Evolutionary conservation across 345 rosid species (phyloP).

Genomic region (Physaria fendleri): DNA sequence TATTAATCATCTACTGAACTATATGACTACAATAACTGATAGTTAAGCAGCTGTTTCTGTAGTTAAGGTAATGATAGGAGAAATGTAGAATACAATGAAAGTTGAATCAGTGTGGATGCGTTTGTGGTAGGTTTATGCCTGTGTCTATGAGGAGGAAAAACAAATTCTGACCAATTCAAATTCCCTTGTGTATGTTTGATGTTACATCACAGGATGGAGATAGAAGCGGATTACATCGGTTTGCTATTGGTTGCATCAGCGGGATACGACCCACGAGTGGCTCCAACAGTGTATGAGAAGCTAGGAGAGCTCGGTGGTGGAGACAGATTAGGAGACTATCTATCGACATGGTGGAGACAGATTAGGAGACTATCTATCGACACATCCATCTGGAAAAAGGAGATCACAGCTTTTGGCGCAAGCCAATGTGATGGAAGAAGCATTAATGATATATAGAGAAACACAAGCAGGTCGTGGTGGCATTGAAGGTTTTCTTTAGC

Average conservation of each 20-base stretch:
- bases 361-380: too few relatives aligned
- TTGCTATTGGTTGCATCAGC: too few relatives aligned
- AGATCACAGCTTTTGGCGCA: conserved; percentile 65
- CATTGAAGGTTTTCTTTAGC: conserved; percentile 73
- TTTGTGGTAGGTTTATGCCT: too few relatives aligned
- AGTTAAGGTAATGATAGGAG: not conserved
- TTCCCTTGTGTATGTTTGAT: too few relatives aligned
- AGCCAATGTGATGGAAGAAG: conserved; percentile 93
- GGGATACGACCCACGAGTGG: too few relatives aligned
- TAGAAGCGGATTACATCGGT: too few relatives aligned
- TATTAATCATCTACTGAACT: not conserved
- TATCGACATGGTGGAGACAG: too few relatives aligned
- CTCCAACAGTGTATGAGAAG: conserved; percentile 78
- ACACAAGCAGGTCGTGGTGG: conserved; percentile 56
- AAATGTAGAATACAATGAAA: not conserved
- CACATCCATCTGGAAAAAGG: conserved; percentile 94
- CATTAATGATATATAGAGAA: conserved; percentile 63
- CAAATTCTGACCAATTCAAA: not conserved
- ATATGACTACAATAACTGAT: not conserved
- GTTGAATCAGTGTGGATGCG: not conserved
- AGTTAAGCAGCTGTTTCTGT: not conserved
- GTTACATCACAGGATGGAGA: too few relatives aligned
- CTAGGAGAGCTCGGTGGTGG: conserved; percentile 62
- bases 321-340: conserved; percentile 50
- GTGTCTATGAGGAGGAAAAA: not conserved